Percentiles rank a stretch among this genome's conserved stretches.
Evolutionary conservation across 2,329 filamentous ascomycete species (phyloP).

Genomic region (Penicillium paneum): DNA sequence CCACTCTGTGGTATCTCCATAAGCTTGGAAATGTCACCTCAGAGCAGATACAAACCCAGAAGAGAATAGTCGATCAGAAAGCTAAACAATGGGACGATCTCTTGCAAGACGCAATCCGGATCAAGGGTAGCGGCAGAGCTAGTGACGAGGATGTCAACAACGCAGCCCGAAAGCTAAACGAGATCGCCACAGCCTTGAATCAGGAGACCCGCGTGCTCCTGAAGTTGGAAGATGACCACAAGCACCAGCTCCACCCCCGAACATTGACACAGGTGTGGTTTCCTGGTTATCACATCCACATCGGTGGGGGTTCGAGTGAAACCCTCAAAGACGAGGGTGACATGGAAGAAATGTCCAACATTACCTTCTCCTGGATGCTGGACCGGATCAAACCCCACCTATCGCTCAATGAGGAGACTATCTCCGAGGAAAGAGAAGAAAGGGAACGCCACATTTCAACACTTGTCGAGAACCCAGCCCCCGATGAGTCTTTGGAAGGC

Average conservation of each 20-base stretch:
- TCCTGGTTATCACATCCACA: slow-evolving; percentile 52
- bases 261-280: slow-evolving; percentile 55
- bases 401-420: slow-evolving; percentile 10
- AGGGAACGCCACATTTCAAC: slow-evolving; percentile 6
- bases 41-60: slow-evolving; percentile 10
- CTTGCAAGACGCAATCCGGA: slow-evolving; percentile 9
- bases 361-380: slow-evolving; percentile 24
- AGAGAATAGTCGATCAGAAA: background rate
- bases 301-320: slow-evolving; percentile 48
- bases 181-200: slow-evolving; percentile 14
- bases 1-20: slow-evolving; percentile 53
- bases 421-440: slow-evolving; percentile 8
- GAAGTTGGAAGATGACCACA: slow-evolving; percentile 10
- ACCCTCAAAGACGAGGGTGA: slow-evolving; percentile 21
- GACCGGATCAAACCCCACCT: slow-evolving; percentile 21
- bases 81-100: slow-evolving; percentile 4
- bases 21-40: slow-evolving; percentile 11
- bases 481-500: background rate
- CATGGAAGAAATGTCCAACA: slow-evolving; percentile 26
- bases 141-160: slow-evolving; percentile 16
- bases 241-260: slow-evolving; percentile 15
- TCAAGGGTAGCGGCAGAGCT: slow-evolving; percentile 13
- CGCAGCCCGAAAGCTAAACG: slow-evolving; percentile 12
- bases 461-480: background rate
- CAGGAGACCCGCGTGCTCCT: slow-evolving; percentile 10